Percentiles rank a stretch among this genome's conserved stretches.
Conservation (phyloP, 1,284 basidiomycete species). For the Xerocomus nothofagi region DNA sequence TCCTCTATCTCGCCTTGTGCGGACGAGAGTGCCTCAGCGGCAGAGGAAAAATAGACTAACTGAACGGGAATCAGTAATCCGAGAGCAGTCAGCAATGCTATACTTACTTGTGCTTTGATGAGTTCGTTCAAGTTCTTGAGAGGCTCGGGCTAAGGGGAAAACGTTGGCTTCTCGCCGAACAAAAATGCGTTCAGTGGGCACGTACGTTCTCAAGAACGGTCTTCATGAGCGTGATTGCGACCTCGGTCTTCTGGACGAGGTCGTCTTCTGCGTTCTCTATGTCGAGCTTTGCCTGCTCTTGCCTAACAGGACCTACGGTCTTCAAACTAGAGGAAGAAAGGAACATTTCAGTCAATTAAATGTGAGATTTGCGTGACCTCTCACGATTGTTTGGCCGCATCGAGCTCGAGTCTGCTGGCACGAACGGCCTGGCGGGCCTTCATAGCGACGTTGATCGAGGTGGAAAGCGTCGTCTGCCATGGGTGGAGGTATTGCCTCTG, state of each 20-base stretch:
- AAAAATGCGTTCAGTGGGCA: constrained; percentile 12
- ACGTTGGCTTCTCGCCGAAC: not conserved
- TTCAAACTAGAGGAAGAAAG: constrained; percentile 70
- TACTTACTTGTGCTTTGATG: constrained; percentile 75
- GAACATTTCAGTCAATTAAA: constrained; percentile 5
- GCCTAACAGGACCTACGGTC: constrained; percentile 67
- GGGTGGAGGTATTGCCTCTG: constrained; percentile 78
- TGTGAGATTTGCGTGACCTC: constrained; percentile 18
- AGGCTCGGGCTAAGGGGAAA: constrained; percentile 78
- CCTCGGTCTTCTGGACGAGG: constrained; percentile 95
- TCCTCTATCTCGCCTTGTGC: constrained; percentile 92
- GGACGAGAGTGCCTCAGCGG: constrained; percentile 80
- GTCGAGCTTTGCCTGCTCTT: constrained; percentile 86
- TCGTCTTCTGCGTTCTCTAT: constrained; percentile 96
- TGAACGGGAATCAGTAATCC: constrained; percentile 36
- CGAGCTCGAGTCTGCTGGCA: constrained; percentile 76
- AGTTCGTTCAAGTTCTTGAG: constrained; percentile 92
- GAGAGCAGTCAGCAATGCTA: not conserved
- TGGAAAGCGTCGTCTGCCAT: constrained; percentile 88
- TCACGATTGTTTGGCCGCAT: constrained; percentile 66
- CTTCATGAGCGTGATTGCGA: constrained; percentile 98
- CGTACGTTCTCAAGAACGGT: constrained; percentile 92
- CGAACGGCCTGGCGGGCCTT: constrained; percentile 90
- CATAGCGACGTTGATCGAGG: constrained; percentile 82
- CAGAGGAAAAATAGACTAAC: constrained; percentile 81